These are phyloP conservation scores for Buddleja alternifolia DNA, from an alignment of 257 asterid genomes.

Conservation along the genomic window DNA sequence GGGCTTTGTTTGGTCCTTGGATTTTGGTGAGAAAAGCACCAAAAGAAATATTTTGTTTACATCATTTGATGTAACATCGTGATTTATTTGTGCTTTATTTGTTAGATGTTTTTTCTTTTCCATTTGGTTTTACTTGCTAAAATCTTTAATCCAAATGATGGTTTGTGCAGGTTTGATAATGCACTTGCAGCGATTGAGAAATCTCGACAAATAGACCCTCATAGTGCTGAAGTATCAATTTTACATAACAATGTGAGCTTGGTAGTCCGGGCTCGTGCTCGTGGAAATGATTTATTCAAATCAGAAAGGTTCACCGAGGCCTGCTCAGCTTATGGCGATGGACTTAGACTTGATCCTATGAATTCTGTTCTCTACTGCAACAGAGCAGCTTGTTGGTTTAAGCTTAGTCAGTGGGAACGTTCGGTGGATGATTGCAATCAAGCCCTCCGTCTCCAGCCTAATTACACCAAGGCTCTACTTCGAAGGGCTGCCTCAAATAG, in stretches of 20 bases:
- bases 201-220: conserved; percentile 66
- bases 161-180: conserved; percentile 68
- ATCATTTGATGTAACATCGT: no score
- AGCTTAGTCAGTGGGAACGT: conserved; percentile 77
- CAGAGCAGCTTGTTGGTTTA: conserved; percentile 97
- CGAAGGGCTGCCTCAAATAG: conserved; percentile 84
- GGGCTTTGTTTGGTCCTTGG: background rate
- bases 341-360: conserved; percentile 74
- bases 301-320: conserved; percentile 94
- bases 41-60: no score
- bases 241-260: conserved; percentile 56
- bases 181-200: conserved; percentile 67
- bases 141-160: no score
- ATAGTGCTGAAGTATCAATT: conserved; percentile 57
- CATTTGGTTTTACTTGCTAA: no score
- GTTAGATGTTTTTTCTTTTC: no score
- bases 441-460: conserved; percentile 79
- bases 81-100: no score
- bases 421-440: conserved; percentile 84
- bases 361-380: conserved; percentile 92
- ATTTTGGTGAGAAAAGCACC: no score
- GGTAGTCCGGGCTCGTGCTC: conserved; percentile 79
- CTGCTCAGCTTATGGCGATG: conserved; percentile 86
- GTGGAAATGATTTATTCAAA: conserved; percentile 88
- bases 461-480: conserved; percentile 80